Base-by-base conservation (phyloP, 176 grass and related monocot genomes). In the Paspalum notatum region DNA sequence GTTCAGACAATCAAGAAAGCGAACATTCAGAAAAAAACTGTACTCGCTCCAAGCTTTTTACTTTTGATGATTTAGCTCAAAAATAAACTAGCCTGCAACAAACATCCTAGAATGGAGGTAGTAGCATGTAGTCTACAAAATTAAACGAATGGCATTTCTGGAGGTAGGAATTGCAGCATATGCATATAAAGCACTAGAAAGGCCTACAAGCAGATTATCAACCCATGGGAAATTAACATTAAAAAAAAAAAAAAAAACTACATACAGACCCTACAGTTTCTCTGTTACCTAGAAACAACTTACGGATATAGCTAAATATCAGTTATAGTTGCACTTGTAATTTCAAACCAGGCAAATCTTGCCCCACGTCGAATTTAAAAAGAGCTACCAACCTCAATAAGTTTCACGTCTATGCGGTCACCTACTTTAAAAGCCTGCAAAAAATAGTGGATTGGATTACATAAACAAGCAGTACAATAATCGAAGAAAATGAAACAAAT, bases 361-460 rank as follows among this genome's bases (percentile, higher is more conserved):
- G 59, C 18, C 12, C 15, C 32, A 76, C 18, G 42, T 44, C 50
- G 55, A 73, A 52, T 21, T 66, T 42, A 84, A 72, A 67, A 82
- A 70, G 48, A 84, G 41, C 1, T 54, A 89, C 74, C 38, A 85
- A 98, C 95, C 95, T 98, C 95, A 75, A 93, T 94, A 64, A 98
- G 87, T 81, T 94, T 98, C 57, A 98, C 95, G 58, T 98, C 95
- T 78, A 98, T 94, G 18, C 65, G 90, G 56, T 98, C 95, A 58
- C 95, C 95, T 1, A 94, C 88, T 83, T 98, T 98, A 60, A 91
- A 85, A 66, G 87, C 64, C 95, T 98, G 85, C 10, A 88, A 75
- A 81, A 69, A 80, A 77, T 26, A 83, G 6, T 17, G 2, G 47
- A 72, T 49, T 12, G 45, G 18, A 69, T 81, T 38, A 86, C 24